Conservation (phyloP, 2,329 filamentous ascomycete species). For the Cladosporium oxysporum region DNA sequence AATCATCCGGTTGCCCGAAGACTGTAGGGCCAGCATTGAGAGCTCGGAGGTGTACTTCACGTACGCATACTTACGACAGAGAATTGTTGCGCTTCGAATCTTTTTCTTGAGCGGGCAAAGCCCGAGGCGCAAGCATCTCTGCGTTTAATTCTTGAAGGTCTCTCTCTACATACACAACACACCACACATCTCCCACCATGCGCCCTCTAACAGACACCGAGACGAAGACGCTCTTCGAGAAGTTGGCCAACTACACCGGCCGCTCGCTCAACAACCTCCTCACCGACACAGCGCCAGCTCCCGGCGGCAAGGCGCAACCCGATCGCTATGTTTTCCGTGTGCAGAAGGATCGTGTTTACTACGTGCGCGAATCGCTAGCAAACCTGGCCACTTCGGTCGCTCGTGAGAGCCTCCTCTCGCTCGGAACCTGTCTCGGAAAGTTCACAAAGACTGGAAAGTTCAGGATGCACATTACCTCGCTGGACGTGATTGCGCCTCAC, state of each 20-base stretch:
- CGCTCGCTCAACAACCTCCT: slow-evolving; percentile 78
- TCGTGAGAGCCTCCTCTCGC: slow-evolving; percentile 76
- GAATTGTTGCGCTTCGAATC: background rate
- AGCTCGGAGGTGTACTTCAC: background rate
- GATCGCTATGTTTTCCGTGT: slow-evolving; percentile 86
- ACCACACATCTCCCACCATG: slow-evolving; percentile 53
- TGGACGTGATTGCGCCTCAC: slow-evolving; percentile 85
- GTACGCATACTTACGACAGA: background rate
- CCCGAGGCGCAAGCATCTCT: slow-evolving; percentile 10
- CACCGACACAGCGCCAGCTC: slow-evolving; percentile 46
- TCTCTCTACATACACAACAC: slow-evolving; percentile 33
- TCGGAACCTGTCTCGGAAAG: slow-evolving; percentile 91
- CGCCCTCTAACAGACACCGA: slow-evolving; percentile 77
- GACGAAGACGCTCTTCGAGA: slow-evolving; percentile 80
- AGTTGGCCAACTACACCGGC: slow-evolving; percentile 92
- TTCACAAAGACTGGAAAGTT: slow-evolving; percentile 98
- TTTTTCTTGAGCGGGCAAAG: slow-evolving; percentile 7
- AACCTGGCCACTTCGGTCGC: slow-evolving; percentile 87
- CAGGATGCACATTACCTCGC: slow-evolving; percentile 86
- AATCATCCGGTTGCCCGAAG: no score
- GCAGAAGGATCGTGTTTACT: slow-evolving; percentile 83
- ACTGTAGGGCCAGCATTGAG: background rate
- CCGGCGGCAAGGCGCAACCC: slow-evolving; percentile 53
- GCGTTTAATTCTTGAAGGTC: background rate
- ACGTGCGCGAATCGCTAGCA: slow-evolving; percentile 83